phyloP scores from a whole-genome alignment of 768 basidiomycete species.

The Boletus tylopilopsis region DNA sequence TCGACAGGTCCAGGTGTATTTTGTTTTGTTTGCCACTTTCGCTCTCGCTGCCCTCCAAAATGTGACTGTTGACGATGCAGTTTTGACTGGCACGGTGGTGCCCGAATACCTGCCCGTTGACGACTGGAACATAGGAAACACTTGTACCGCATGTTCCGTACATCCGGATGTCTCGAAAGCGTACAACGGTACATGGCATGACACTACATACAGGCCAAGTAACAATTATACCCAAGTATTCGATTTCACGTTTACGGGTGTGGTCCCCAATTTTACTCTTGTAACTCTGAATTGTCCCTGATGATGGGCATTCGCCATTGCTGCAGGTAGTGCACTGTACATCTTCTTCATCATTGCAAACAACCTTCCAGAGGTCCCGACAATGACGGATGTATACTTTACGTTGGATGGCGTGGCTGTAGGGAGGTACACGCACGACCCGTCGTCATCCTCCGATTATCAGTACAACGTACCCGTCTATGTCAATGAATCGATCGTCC shows the following conservation, averaged over 20 bases:
- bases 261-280: no score
- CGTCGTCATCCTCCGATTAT: neutral
- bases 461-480: slow-evolving; percentile 16
- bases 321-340: slow-evolving; percentile 13
- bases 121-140: slow-evolving; percentile 6
- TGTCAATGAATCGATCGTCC: slow-evolving; percentile 1
- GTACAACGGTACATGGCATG: slow-evolving; percentile 20
- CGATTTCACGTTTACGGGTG: slow-evolving; percentile 9
- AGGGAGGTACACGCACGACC: slow-evolving; percentile 1
- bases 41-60: slow-evolving; percentile 9
- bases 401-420: neutral
- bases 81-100: slow-evolving; percentile 1
- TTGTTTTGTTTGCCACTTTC: neutral
- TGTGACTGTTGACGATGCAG: slow-evolving; percentile 16
- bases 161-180: neutral
- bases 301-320: no score
- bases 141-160: neutral
- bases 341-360: slow-evolving; percentile 21
- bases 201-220: neutral
- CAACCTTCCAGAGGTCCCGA: neutral
- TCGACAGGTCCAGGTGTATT: neutral
- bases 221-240: neutral
- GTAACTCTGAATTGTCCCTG: no score
- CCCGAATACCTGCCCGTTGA: slow-evolving; percentile 7
- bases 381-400: slow-evolving; percentile 5